Percentiles rank a stretch among this genome's conserved stretches.
Conservation (phyloP, 768 basidiomycete species). For the Lactarius hatsudake region DNA sequence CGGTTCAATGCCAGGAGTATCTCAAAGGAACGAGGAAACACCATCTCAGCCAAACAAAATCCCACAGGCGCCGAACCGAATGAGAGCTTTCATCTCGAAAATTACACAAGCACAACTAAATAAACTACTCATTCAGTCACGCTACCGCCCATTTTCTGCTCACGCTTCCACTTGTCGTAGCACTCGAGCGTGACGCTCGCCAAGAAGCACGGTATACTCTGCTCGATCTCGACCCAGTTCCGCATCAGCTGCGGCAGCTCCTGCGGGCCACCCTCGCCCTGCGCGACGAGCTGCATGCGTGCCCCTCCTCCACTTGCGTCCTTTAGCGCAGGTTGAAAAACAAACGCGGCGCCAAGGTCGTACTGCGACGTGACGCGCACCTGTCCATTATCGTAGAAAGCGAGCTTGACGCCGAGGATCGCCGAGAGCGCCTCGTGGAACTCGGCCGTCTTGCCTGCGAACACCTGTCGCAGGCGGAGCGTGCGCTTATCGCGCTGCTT, state of each 20-base stretch:
- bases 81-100: no score
- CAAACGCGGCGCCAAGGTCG: conserved; percentile 82
- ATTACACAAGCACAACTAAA: no score
- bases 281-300: conserved; percentile 66
- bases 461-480: conserved; percentile 80
- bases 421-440: conserved; percentile 89
- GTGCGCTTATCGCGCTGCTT: conserved; percentile 82
- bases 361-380: conserved; percentile 87
- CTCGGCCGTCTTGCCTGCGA: conserved; percentile 79
- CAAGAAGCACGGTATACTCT: conserved; percentile 86
- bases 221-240: conserved; percentile 83
- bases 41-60: no score
- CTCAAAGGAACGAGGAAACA: no score
- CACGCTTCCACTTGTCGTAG: conserved; percentile 69
- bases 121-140: no score
- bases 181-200: conserved; percentile 87
- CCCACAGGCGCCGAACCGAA: no score
- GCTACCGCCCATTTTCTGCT: conserved; percentile 8
- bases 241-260: conserved; percentile 72
- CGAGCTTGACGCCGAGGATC: conserved; percentile 87
- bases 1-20: no score
- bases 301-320: conserved; percentile 31
- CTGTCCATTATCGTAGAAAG: conserved; percentile 88
- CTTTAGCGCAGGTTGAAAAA: conserved; percentile 63
- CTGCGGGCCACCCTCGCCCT: no score